Evolutionary conservation across 2,329 filamentous ascomycete genomes (phyloP), one percentile per base, ranked within the genome.

Genomic region (Cladosporium velox): DNA sequence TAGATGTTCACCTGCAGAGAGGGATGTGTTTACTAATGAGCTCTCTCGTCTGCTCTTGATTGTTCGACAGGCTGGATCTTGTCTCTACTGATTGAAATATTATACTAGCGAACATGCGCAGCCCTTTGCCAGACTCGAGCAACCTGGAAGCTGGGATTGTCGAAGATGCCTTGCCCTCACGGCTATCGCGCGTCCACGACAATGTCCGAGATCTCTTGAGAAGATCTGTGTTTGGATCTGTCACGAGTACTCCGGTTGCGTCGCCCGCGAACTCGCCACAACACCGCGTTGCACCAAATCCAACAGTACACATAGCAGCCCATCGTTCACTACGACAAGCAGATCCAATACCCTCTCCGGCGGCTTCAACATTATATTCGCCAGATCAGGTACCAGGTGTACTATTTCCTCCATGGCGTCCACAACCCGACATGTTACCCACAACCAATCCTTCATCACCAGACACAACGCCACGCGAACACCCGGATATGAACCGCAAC

Each of bases 181-280:
- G 70, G 38, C 62, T 70, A 10, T 70, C 69, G 24, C 72, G 72
- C 55, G 73, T 77, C 1, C 73, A 76, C 65, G 73, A 75, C 65
- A 76, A 74, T 66, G 74, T 77, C 44, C 70, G 75, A 57, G 71
- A 75, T 59, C 72, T 76, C 24, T 70, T 77, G 4, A 69, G 74
- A 28, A 67, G 68, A 52, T 76, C 74, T 21, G 67, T 75, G 30
- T 70, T 74, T 44, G 71, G 70, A 14, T 65, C 67, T n/a, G 58
- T 68, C 38, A 57, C 61, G 18, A 57, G 44, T 21, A 68, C 67
- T 8, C 49, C 67, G 10, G n/a, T 58, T 14, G 28, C 28, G 14
- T 38, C 60, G 21, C 67, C 60, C 24, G n/a, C 34, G 51, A 44
- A 26, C 8, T 41, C 65, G n/a, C 21, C 59, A 15, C 14, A 47